A percentile compares a stretch with the other conserved stretches of the same genome.
Conservation (phyloP, 768 basidiomycete genomes). For the Serendipita vermifera region DNA sequence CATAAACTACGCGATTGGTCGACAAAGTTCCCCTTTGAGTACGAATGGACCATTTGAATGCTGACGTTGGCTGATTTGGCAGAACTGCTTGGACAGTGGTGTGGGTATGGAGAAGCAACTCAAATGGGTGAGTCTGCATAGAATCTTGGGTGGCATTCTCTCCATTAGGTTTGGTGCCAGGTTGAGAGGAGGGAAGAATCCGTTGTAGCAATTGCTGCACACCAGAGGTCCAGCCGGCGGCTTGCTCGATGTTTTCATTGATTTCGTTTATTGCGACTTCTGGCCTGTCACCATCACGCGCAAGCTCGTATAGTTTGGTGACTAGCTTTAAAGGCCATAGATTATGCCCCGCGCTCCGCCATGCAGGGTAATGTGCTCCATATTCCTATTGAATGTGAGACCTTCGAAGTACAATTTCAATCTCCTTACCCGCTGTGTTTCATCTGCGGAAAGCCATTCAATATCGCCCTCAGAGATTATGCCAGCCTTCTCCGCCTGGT, state of each 20-base stretch:
- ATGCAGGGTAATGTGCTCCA: constrained; percentile 39
- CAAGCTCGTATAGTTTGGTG: constrained; percentile 42
- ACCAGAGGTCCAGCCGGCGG: too few relatives aligned
- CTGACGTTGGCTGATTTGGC: constrained; percentile 5
- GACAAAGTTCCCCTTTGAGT: constrained; percentile 55
- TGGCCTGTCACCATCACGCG: constrained; percentile 16
- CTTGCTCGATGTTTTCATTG: too few relatives aligned
- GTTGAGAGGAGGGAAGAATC: not conserved
- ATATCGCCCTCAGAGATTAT: constrained; percentile 30
- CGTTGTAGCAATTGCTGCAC: too few relatives aligned
- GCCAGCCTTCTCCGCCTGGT: constrained; percentile 42
- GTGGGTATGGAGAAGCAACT: constrained; percentile 51
- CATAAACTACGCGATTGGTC: constrained; percentile 62
- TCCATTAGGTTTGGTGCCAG: not conserved
- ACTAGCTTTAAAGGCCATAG: constrained; percentile 77
- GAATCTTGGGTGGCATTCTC: not conserved
- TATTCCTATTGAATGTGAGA: constrained; percentile 23
- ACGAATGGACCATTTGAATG: constrained; percentile 35
- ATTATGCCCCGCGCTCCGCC: constrained; percentile 44
- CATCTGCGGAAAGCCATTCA: constrained; percentile 34
- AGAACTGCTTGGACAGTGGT: constrained; percentile 43
- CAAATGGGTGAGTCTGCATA: constrained; percentile 8
- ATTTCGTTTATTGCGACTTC: constrained; percentile 2
- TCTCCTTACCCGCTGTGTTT: constrained; percentile 35
- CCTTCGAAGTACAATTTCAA: not conserved